Evolutionary conservation across 371 early-diverging fungal species (phyloP), one percentile per base, ranked within the genome.

Genomic region (Mucor plumbeus): DNA sequence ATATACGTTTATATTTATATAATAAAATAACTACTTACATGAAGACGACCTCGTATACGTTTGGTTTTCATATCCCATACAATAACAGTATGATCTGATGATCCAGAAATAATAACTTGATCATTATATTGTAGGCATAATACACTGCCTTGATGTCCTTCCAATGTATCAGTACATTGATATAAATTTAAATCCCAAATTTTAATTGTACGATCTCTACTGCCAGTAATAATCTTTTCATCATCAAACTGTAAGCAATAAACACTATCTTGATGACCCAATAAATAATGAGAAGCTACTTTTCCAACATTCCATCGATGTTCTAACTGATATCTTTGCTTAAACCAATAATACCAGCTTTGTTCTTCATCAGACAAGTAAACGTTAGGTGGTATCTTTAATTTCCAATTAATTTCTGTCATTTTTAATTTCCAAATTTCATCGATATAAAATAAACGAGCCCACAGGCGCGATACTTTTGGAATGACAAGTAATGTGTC

Each of bases 181-280:
- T 39, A 17, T 4, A 39, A 11, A 4, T 17, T 15, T 6, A 36
- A 7, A 14, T 67, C 21, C 94, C 94, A 94, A 54, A 94, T 77
- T 62, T 89, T 88, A 59, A 97, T 84, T 6, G 93, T 91, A 36
- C 87, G 82, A 79, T 99, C 99, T 59, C 96, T 87, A 8, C 96
- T 95, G 7, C 98, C 97, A 0, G 94, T 92, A 7, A 96, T 88
- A 33, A 97, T 86, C 59, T 85, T 86, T 36, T 88, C 67, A n/a
- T 76, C 72, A 70, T 94, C 93, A 68, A 91, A 92, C 73, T 95
- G 97, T 26, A 97, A 82, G 69, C 96, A 96, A 69, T 98, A 94
- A 13, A 99, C 93, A 61, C 93, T 89, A 68, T 97, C 99, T 8
- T 69, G 65, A 71, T 99, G 99, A 3, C 97, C 95, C 2, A 69